Evolutionary conservation across 306 rosid genomes (phyloP).

Genomic region (Cicer bijugum): DNA sequence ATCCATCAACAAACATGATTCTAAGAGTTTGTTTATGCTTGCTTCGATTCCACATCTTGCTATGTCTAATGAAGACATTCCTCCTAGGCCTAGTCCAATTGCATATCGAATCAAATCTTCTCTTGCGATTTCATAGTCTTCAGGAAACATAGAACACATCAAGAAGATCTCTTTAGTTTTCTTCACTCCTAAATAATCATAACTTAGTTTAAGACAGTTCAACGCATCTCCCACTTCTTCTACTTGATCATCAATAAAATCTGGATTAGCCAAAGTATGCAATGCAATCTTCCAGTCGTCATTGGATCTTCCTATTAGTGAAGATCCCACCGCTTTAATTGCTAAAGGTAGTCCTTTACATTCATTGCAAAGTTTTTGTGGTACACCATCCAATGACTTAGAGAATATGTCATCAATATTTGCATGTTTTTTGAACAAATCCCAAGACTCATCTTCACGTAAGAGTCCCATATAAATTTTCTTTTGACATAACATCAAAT

Average conservation of each 20-base stretch:
- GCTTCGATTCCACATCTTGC: not conserved
- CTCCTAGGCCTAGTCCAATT: not conserved
- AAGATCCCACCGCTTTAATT: constrained; percentile 1
- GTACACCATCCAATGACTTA: not conserved
- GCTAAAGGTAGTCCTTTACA: constrained; percentile 29
- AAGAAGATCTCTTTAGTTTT: not conserved
- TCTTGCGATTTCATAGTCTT: not conserved
- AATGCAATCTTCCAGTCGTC: constrained; percentile 1
- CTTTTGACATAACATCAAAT: constrained; percentile 1
- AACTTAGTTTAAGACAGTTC: constrained; percentile 6
- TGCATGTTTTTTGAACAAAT: constrained; percentile 16
- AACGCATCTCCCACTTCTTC: constrained; percentile 11
- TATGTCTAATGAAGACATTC: not conserved
- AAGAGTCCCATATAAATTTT: constrained; percentile 6
- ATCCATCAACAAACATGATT: constrained; percentile 19
- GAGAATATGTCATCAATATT: not conserved
- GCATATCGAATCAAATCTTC: not conserved
- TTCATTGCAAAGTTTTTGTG: not conserved
- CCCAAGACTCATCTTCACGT: constrained; percentile 5
- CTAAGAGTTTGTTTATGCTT: not conserved
- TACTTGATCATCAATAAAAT: not conserved
- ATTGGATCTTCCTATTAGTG: not conserved
- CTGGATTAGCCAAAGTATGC: not conserved
- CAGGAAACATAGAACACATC: constrained; percentile 23
- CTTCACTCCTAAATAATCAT: constrained; percentile 7